A percentile compares a stretch with the other conserved stretches of the same genome.
phyloP scores from a whole-genome alignment of 108 stramenopile genomes.

The Cyclotella baltica region DNA sequence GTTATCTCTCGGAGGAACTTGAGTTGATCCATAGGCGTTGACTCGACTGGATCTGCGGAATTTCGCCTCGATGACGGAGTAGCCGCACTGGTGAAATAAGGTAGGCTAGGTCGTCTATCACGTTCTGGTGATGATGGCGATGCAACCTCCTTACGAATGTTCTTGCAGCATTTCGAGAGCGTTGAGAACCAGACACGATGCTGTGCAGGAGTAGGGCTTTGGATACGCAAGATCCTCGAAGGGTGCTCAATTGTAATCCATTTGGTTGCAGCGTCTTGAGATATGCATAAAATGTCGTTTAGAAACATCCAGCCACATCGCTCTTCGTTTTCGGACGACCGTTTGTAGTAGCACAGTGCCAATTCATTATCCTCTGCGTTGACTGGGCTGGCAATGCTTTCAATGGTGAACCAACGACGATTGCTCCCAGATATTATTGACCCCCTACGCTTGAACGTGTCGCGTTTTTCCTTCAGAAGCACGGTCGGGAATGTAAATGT shows the following conservation, averaged over 20 bases:
- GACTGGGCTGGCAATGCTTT: constrained; percentile 11
- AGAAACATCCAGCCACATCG: constrained; percentile 40
- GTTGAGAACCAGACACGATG: constrained; percentile 44
- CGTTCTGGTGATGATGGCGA: not conserved
- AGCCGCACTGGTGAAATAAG: not conserved
- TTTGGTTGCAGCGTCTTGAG: constrained; percentile 27
- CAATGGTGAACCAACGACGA: constrained; percentile 21
- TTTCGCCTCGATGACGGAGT: constrained; percentile 1
- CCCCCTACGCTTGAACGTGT: constrained; percentile 29
- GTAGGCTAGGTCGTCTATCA: not conserved
- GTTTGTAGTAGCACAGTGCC: constrained; percentile 34
- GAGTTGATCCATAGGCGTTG: constrained; percentile 20
- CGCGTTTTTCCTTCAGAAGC: constrained; percentile 40
- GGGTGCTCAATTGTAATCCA: constrained; percentile 46
- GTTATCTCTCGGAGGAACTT: constrained; percentile 19
- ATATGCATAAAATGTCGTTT: constrained; percentile 29
- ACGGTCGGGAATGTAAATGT: not conserved
- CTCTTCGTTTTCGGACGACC: constrained; percentile 16
- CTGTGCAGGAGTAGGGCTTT: constrained; percentile 40
- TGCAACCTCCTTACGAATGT: constrained; percentile 2
- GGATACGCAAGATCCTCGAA: constrained; percentile 37
- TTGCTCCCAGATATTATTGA: constrained; percentile 13
- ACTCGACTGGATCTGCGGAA: not conserved
- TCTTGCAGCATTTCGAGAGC: constrained; percentile 43
- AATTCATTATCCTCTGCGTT: constrained; percentile 11